Conservation (phyloP, 1,139 yeast species). For the Blastobotrys arbuscula region DNA sequence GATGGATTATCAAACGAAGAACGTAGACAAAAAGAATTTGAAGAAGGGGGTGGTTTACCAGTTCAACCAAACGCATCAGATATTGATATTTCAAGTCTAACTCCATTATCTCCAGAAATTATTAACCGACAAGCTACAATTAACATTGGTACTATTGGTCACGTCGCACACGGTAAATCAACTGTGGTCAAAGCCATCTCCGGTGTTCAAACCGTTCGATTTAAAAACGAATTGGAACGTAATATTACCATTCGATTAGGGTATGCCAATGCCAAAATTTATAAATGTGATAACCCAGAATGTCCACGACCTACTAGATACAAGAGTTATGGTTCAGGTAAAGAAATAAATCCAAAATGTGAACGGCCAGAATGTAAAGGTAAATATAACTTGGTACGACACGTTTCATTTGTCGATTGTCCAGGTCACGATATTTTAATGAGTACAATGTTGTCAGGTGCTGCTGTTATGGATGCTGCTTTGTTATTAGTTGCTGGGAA, state of each 20-base stretch:
- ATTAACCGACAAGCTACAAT: conserved; percentile 99
- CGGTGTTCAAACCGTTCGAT: conserved; percentile 98
- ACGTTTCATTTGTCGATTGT: conserved; percentile 97
- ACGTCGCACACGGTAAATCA: conserved; percentile 98
- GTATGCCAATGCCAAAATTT: conserved; percentile 97
- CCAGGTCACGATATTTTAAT: conserved; percentile 99
- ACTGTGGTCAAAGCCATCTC: conserved; percentile 98
- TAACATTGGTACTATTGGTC: conserved; percentile 98
- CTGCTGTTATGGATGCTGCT: conserved; percentile 99
- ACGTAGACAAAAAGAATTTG: conserved; percentile 77
- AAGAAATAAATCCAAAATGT: conserved; percentile 91
- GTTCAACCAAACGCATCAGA: conserved; percentile 72
- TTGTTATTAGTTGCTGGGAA: conserved; percentile 93
- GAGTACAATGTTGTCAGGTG: conserved; percentile 99
- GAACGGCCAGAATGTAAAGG: conserved; percentile 72
- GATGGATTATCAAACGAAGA: conserved; percentile 54
- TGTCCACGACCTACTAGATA: conserved; percentile 96
- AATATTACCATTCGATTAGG: conserved; percentile 97
- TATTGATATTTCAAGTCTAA: conserved; percentile 71
- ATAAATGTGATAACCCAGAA: conserved; percentile 78
- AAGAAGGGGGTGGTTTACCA: conserved; percentile 97
- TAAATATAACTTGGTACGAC: conserved; percentile 85
- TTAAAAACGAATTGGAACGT: conserved; percentile 97
- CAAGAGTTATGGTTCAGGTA: conserved; percentile 88
- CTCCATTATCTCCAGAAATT: conserved; percentile 89